Conservation (phyloP, 2,329 filamentous ascomycete genomes). For the Thielaviopsis cerberus region DNA sequence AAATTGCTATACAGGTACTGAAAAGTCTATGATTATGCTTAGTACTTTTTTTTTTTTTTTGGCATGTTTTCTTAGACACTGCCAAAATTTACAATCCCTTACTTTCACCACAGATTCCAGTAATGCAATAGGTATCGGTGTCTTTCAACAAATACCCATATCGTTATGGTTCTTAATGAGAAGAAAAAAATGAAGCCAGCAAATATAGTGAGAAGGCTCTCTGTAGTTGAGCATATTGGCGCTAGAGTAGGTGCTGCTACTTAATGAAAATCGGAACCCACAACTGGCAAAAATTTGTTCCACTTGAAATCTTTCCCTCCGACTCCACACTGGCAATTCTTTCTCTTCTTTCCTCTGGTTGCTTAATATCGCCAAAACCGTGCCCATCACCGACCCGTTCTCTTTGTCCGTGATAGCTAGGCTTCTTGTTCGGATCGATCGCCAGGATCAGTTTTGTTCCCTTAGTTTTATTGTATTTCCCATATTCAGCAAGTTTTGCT, state of each 20-base stretch:
- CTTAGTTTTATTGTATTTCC: not conserved
- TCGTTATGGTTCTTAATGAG: not conserved
- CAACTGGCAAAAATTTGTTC: not conserved
- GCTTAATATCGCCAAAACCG: not conserved
- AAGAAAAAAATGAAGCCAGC: too few relatives aligned
- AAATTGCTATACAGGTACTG: too few relatives aligned
- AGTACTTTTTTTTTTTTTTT: not conserved
- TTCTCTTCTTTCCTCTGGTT: not conserved
- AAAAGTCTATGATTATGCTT: too few relatives aligned
- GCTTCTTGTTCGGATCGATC: not conserved
- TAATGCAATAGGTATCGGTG: not conserved
- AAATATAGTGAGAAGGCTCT: too few relatives aligned
- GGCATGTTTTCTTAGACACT: not conserved
- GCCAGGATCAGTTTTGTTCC: constrained; percentile 15
- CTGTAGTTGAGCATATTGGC: not conserved
- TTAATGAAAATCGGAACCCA: not conserved
- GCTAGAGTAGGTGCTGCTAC: not conserved
- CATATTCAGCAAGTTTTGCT: constrained; percentile 13
- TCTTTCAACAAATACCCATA: not conserved
- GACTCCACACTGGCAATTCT: not conserved
- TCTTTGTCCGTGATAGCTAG: not conserved
- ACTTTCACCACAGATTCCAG: not conserved
- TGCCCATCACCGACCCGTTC: not conserved
- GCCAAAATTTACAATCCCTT: not conserved
- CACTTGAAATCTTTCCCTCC: not conserved